These are phyloP conservation scores for Fraxinus albicans DNA, from an alignment of 305 asterid genomes.

Conservation along the genomic window DNA sequence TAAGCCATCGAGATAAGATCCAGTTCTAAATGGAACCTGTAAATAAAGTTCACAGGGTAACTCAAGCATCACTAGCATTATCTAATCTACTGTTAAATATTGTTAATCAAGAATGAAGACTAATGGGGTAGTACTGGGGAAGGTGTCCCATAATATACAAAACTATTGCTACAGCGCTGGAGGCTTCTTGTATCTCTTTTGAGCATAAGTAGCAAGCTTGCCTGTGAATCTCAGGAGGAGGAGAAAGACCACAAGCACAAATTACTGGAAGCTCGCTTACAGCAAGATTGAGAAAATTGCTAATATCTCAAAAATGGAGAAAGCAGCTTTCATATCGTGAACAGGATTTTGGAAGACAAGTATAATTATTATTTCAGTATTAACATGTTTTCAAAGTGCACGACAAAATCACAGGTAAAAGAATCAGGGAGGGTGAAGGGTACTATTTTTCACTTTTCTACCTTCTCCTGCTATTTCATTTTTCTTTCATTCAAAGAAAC, in stretches of 20 bases:
- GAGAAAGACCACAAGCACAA: constrained; percentile 11
- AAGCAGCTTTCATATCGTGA: constrained; percentile 2
- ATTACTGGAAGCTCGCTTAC: constrained; percentile 5
- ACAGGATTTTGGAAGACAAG: background rate
- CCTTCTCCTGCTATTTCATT: background rate
- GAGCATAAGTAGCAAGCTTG: constrained; percentile 14
- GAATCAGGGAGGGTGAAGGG: background rate
- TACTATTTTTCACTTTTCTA: background rate
- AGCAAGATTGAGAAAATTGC: background rate
- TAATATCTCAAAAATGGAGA: constrained; percentile 8
- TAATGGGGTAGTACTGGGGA: background rate
- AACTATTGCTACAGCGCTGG: background rate
- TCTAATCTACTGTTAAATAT: background rate
- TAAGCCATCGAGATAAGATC: background rate
- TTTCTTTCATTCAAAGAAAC: background rate
- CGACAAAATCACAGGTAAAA: background rate
- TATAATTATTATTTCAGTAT: background rate
- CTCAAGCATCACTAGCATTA: background rate
- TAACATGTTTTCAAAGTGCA: background rate
- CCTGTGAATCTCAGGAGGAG: background rate
- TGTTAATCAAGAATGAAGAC: background rate
- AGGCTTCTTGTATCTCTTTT: constrained; percentile 9
- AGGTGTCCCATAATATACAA: background rate
- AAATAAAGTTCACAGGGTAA: background rate
- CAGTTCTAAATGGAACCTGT: background rate